Evolutionary conservation across 1,284 basidiomycete genomes (phyloP), one percentile per base, ranked within the genome.

Genomic region (Puccinia polysora): DNA sequence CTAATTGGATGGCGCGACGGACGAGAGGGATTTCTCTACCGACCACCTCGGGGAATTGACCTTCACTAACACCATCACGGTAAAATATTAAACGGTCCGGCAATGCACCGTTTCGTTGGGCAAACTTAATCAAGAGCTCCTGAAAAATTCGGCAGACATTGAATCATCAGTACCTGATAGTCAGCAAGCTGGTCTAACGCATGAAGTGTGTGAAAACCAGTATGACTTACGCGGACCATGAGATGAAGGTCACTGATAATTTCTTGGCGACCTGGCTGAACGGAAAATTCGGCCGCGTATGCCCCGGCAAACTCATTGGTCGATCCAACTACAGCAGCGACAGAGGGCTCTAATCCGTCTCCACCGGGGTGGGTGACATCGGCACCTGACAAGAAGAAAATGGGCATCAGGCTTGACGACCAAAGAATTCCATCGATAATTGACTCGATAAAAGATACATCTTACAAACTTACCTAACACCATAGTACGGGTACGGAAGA

Each of bases 41-140:
- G 10, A 81, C 80, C 64, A 81, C 81, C 32, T 79, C 76, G 15
- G 78, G 76, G 73, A 80, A 82, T 75, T 83, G 82, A 0, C 82
- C 83, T 71, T 84, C 82, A 14, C 79, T 80, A 0, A 83, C 81
- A 62, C 82, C 83, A 73, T 83, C 82, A 58, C 82, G 80, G 79
- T 82, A 82, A 76, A 82, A 79, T 65, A 82, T 78, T 45, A 81
- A 75, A 75, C 77, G 79, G 14, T 77, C 73, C 0, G 82, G 80
- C 18, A 80, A 75, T n/a, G 73, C 73, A 55, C 77, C 79, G 65
- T 75, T 78, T 71, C 79, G 79, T 12, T 68, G 65, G 49, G 77
- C 69, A 65, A 76, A 81, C 14, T 56, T 73, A n/a, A 74, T 25
- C 36, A 81, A 72, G 49, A 80, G 79, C 8, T 65, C 60, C 43